phyloP scores from a whole-genome alignment of 164 flowering plant species.

The Pachysandra terminalis region DNA sequence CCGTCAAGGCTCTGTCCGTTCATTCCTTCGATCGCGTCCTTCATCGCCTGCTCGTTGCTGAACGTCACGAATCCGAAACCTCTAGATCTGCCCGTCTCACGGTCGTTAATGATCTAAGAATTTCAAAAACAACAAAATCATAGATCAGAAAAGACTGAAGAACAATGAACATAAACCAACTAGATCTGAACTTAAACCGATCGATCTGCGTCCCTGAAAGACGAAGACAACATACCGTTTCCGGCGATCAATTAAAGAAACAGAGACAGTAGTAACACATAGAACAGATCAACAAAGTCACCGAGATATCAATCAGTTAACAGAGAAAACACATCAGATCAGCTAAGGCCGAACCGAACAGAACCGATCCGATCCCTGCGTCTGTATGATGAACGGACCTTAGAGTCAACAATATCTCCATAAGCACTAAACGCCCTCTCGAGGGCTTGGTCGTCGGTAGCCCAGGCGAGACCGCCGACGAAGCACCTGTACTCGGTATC shows the following conservation, averaged over 20 bases:
- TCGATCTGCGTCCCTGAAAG: conserved; percentile 10
- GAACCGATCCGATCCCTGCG: conserved; percentile 17
- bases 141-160: not conserved
- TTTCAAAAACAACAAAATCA: not conserved
- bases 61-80: conserved; percentile 55
- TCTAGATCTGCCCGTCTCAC: conserved; percentile 51
- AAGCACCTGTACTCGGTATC: conserved; percentile 30
- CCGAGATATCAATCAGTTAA: not conserved
- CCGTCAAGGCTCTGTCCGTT: conserved; percentile 50
- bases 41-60: conserved; percentile 37
- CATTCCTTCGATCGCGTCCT: conserved; percentile 48
- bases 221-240: conserved; percentile 26
- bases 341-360: conserved; percentile 11
- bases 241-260: conserved; percentile 12
- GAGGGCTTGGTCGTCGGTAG: conserved; percentile 25
- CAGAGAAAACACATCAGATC: conserved; percentile 10
- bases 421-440: conserved; percentile 20
- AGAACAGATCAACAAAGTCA: conserved; percentile 7
- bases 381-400: conserved; percentile 25
- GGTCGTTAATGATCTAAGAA: conserved; percentile 41
- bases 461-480: conserved; percentile 40
- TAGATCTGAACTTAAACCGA: conserved; percentile 10
- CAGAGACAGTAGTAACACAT: conserved; percentile 14
- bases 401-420: conserved; percentile 28
- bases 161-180: not conserved